Base-by-base conservation (phyloP, 2,329 filamentous ascomycete species). In the Colletotrichum scovillei region DNA sequence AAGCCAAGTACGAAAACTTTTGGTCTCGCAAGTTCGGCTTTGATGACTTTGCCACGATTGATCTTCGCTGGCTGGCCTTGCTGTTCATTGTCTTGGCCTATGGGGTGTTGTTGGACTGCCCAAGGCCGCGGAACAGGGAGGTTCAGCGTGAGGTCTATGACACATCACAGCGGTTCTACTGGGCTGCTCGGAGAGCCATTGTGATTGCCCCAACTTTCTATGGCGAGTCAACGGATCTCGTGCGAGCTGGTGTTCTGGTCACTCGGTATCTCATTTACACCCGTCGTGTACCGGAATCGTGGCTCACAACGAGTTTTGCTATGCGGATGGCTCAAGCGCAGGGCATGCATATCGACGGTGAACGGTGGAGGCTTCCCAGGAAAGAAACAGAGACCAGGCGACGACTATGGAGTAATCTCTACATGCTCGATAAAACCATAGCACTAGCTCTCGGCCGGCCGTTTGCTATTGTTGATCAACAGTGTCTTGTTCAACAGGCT, bases 311-410 rank as follows among this genome's bases (percentile, higher is more conserved):
- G 4, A 82, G 82, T 72, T 84, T 85, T 56, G 83, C 83, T 1
- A 82, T 84, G 75, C 81, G 83, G 16, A 83, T 85, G 81, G 84
- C 83, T 5, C 82, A 84, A 69, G 83, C 82, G 0, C 83, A 85
- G 64, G 83, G 83, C 0, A 84, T 85, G 78, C 83, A 85, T 66
- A 82, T 85, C 26, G 84, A 85, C 71, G 83, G 83, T 8, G 81
- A 82, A 69, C 77, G 80, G 19, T 84, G 82, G 82, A 76, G 81
- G 9, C 74, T 85, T 11, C 78, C 82, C 0, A 77, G 78, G 5
- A 81, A 82, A 57, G 81, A 81, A 52, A 80, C 80, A 0, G 83
- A 84, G 70, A 83, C 80, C 1, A 76, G 83, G 30, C 76, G 83
- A 7, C 76, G 83, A 7, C 75, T 85, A 1, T 85, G 83, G 83